Base-by-base conservation (phyloP, 2,329 filamentous ascomycete genomes). In the Fusarium longipes region DNA sequence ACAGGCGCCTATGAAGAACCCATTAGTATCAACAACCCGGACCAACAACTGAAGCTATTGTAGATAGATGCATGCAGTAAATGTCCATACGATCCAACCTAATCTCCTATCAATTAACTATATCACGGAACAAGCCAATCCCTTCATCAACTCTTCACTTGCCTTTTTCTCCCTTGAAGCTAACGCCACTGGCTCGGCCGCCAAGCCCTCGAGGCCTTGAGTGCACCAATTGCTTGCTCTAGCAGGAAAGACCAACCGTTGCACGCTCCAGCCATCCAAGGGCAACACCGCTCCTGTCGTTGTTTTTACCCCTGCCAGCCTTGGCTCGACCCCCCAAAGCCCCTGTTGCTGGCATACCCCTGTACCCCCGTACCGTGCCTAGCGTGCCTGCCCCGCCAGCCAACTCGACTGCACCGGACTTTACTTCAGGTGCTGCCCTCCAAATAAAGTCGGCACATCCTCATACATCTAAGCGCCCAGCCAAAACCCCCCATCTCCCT, bases 391-490 rank as follows among this genome's bases (percentile, higher is more conserved):
- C 42, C 63, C 56, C 59, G 50, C 65, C 66, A 59, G 52, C 55
- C 47, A 48, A 67, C 51, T 42, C 55, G 33, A 60, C 57, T 35
- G 58, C 25, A 59, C 56, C 48, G 48, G 42, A 62, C 58, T 58
- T 62, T 52, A 61, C 55, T 38, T 55, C 56, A 64, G 67, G 64
- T 59, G 70, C 48, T 63, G 56, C 58, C 63, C 59, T 60, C 65
- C 69, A 61, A 73, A 72, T 73, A 70, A 73, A 73, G 71, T 73
- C 57, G 63, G 60, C 56, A 59, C 68, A 62, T 63, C 71, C 70
- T 65, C 61, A 59, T 68, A 61, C 66, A 60, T 70, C 64, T 73
- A 74, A 74, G 70, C 71, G 71, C 71, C 72, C 59, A 43, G 42
- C 53, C 49, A 38, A 33, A 55, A 45, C 52, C 64, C 49, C 64